Conservation (phyloP, 2,329 filamentous ascomycete genomes). For the Ceratocystis destructans region DNA sequence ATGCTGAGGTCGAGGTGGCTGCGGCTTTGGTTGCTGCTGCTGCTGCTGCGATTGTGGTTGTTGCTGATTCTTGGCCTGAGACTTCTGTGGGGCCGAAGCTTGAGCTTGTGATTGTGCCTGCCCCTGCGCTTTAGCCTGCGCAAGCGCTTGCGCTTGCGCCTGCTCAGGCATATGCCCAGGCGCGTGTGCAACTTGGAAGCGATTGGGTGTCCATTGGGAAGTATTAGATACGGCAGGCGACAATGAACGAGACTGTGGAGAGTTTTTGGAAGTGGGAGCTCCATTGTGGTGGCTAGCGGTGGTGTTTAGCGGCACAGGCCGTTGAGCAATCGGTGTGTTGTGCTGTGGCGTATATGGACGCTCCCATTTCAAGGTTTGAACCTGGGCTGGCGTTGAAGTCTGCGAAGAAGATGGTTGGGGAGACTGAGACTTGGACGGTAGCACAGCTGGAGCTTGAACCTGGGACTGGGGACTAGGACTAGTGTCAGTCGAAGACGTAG, state of each 20-base stretch:
- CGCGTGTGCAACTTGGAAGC: not conserved
- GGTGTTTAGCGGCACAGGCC: not conserved
- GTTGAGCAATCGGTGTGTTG: conserved; percentile 10
- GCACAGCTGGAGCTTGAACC: not conserved
- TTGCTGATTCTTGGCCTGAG: conserved; percentile 12
- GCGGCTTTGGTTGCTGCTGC: not conserved
- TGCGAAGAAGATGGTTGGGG: not conserved
- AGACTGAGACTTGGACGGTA: conserved; percentile 20
- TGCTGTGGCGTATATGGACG: conserved; percentile 11
- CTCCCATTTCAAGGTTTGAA: conserved; percentile 9
- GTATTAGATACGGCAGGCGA: not conserved
- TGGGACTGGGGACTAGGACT: not conserved
- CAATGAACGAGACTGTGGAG: not conserved
- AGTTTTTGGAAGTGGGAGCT: not conserved
- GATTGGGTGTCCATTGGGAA: conserved; percentile 10
- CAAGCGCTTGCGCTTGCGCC: conserved; percentile 9
- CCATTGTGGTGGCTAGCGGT: not conserved
- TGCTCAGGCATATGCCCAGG: conserved; percentile 9
- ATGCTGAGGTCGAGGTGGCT: not conserved
- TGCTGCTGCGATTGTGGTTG: not conserved
- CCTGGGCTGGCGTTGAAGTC: not conserved
- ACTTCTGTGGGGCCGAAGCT: not conserved
- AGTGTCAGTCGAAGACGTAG: not conserved
- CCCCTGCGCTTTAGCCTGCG: conserved; percentile 15
- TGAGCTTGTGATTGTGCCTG: conserved; percentile 11